Percentiles rank a stretch among this genome's conserved stretches.
Conservation (phyloP, 2,329 filamentous ascomycete genomes). For the Aspergillus ruber region DNA sequence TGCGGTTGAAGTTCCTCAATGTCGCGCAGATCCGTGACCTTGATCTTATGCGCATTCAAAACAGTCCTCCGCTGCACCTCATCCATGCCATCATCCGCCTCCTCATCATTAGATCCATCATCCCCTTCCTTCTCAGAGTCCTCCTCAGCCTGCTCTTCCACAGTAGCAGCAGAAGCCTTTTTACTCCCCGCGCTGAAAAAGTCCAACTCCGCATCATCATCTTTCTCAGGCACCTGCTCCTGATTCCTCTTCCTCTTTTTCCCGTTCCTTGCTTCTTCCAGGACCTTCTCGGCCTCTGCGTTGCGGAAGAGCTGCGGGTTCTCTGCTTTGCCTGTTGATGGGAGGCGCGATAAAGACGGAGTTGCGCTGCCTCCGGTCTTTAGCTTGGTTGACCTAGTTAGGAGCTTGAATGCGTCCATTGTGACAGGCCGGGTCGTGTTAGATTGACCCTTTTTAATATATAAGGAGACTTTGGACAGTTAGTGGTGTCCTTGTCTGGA, state of each 20-base stretch:
- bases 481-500: neutral
- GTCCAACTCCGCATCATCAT: constrained; percentile 25
- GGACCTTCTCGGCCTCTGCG: constrained; percentile 21
- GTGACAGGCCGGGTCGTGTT: constrained; percentile 4
- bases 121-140: constrained; percentile 16
- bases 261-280: constrained; percentile 19
- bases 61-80: constrained; percentile 68
- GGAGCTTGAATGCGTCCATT: constrained; percentile 42
- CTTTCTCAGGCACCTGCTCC: constrained; percentile 8
- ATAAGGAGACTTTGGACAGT: neutral
- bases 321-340: constrained; percentile 35
- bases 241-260: constrained; percentile 34
- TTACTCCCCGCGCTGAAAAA: constrained; percentile 29
- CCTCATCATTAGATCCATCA: constrained; percentile 18
- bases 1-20: constrained; percentile 28
- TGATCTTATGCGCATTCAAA: constrained; percentile 73
- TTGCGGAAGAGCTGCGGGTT: constrained; percentile 34
- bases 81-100: constrained; percentile 42
- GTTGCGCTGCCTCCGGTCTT: constrained; percentile 25
- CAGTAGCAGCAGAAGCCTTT: constrained; percentile 10
- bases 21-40: constrained; percentile 68
- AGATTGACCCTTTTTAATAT: neutral
- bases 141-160: constrained; percentile 11
- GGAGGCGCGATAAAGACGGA: constrained; percentile 26
- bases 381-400: constrained; percentile 40